Evolutionary conservation across 108 stramenopile genomes (phyloP).

Genomic region (Cyclotella baltica): DNA sequence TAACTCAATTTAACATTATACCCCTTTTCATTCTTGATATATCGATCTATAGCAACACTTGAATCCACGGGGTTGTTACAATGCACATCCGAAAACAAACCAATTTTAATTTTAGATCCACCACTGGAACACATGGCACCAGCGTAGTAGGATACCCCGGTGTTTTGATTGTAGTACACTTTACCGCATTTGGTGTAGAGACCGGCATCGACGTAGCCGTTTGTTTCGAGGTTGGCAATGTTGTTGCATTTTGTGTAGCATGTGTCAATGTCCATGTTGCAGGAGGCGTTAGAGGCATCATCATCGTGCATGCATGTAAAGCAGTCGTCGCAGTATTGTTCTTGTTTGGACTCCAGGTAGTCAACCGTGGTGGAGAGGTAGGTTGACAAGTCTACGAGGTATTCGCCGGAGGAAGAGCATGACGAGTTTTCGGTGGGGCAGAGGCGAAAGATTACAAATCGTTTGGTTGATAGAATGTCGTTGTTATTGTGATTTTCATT

Average conservation of each 20-base stretch:
- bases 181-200: slow-evolving; percentile 66
- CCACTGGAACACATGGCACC: slow-evolving; percentile 72
- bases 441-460: slow-evolving; percentile 88
- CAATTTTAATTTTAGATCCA: slow-evolving; percentile 87
- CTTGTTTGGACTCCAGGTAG: slow-evolving; percentile 71
- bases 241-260: slow-evolving; percentile 81
- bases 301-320: slow-evolving; percentile 52
- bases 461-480: slow-evolving; percentile 66
- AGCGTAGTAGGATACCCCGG: slow-evolving; percentile 64
- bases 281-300: not conserved
- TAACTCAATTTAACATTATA: slow-evolving; percentile 80
- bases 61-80: slow-evolving; percentile 59
- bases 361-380: slow-evolving; percentile 75
- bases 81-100: slow-evolving; percentile 77
- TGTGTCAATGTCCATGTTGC: slow-evolving; percentile 63
- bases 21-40: slow-evolving; percentile 70
- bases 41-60: slow-evolving; percentile 60
- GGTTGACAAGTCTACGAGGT: slow-evolving; percentile 77
- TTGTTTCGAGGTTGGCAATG: slow-evolving; percentile 71
- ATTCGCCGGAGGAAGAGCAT: slow-evolving; percentile 83
- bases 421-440: slow-evolving; percentile 71
- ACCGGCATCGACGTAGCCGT: slow-evolving; percentile 79
- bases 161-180: slow-evolving; percentile 72
- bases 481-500: slow-evolving; percentile 61
- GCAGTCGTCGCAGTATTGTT: slow-evolving; percentile 79